These are phyloP conservation scores for Colletotrichum camelliae DNA, from an alignment of 2,329 filamentous ascomycete species.

Conservation along the genomic window DNA sequence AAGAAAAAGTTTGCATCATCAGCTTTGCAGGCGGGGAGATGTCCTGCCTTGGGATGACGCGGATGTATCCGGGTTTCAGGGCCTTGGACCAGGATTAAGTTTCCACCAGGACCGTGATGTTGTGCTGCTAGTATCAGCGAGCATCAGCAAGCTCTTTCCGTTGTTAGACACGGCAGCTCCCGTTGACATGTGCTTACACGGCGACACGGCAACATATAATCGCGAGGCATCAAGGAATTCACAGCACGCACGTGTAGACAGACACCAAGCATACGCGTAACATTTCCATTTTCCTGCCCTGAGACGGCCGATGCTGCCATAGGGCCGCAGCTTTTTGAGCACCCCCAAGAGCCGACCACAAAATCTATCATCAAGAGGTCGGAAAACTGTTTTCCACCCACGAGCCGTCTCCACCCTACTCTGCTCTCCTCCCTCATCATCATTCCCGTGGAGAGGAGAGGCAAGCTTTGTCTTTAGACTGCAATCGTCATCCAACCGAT, in stretches of 20 bases:
- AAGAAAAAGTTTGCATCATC: background rate
- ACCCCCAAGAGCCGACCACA: background rate
- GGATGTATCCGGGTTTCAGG: background rate
- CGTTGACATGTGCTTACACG: background rate
- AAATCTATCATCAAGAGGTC: slow-evolving; percentile 16
- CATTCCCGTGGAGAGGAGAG: background rate
- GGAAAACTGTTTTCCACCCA: slow-evolving; percentile 6
- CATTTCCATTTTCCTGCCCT: slow-evolving; percentile 25
- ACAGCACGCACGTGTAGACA: background rate
- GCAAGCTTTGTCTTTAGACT: slow-evolving; percentile 13
- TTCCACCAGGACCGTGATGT: background rate
- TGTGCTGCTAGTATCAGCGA: background rate
- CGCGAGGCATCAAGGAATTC: background rate
- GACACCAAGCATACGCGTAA: slow-evolving; percentile 11
- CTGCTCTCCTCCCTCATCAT: background rate
- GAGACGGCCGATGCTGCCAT: slow-evolving; percentile 6
- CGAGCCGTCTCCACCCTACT: slow-evolving; percentile 7
- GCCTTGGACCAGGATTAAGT: background rate
- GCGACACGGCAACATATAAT: background rate
- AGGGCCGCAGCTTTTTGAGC: background rate
- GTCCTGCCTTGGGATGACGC: background rate
- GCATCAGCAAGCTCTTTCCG: background rate
- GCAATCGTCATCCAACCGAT: slow-evolving; percentile 22
- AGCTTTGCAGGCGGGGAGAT: background rate
- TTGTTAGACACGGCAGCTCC: background rate